Evolutionary conservation across 1,284 basidiomycete genomes (phyloP), one percentile per base, ranked within the genome.

Genomic region (Farysia itapuensis): DNA sequence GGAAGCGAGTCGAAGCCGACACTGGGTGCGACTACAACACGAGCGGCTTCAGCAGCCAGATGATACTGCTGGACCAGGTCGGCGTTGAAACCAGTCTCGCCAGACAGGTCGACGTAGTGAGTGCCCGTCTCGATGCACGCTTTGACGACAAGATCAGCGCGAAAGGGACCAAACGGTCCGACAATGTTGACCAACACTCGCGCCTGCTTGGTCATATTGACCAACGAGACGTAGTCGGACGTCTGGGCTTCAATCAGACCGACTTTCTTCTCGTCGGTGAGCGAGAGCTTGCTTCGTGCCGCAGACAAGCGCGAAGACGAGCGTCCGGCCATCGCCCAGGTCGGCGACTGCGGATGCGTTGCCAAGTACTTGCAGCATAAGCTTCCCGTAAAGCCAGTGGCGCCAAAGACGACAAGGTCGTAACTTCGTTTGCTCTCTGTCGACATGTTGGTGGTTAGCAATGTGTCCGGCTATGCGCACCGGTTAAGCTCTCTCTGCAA

Each of bases 1-100:
- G 74, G 78, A 36, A 67, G 74, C 14, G 85, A 86, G 75, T 89
- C 88, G 54, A 86, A 82, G 0, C 86, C 88, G 49, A 83, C 86
- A 3, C 82, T 80, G 11, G 85, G 85, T 7, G 89, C 80, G 51
- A 91, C 85, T 51, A 85, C 81, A 1, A 87, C 79, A 15, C 82
- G 81, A 0, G 83, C 85, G 70, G 84, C 83, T 14, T 80, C 81
- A 0, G 88, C 88, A 4, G 80, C 68, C 61, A 82, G 85, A 76
- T 89, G 85, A 65, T 81, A 86, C 80, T 82, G 70, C 4, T 78
- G 64, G 39, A 86, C 81, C 45, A 85, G 81, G 23, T 81, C 78
- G 34, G 67, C 77, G 25, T 85, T 63, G 49, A 63, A 63, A 2
- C 52, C 59, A 0, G 59, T 57, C 21, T 87, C 86, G 25, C 84